A percentile compares a stretch with the other conserved stretches of the same genome.
These are phyloP conservation scores for Candida insectorum DNA, from an alignment of 805 yeast genomes.

Conservation along the genomic window DNA sequence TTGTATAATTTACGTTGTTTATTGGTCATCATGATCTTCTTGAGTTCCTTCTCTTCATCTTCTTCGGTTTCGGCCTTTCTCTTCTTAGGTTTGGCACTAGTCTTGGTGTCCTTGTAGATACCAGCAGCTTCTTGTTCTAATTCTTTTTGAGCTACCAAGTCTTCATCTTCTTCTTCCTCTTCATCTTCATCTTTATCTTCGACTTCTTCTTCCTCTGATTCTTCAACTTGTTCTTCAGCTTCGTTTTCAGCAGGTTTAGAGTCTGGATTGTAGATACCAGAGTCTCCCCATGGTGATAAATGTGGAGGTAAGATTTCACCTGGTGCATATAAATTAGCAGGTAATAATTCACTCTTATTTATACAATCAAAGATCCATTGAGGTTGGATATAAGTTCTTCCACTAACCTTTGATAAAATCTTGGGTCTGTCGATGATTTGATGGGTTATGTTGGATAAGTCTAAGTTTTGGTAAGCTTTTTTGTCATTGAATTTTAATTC, in stretches of 20 bases:
- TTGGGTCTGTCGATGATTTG: conserved; percentile 94
- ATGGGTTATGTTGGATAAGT: conserved; percentile 75
- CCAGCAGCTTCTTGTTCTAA: conserved; percentile 79
- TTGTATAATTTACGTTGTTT: conserved; percentile 92
- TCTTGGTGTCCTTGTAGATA: conserved; percentile 44
- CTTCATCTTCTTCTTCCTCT: conserved; percentile 48
- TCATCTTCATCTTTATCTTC: conserved; percentile 49
- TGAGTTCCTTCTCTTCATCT: conserved; percentile 83
- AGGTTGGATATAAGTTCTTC: conserved; percentile 93
- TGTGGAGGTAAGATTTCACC: conserved; percentile 97
- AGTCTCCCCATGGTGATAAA: conserved; percentile 98
- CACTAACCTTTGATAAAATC: conserved; percentile 70
- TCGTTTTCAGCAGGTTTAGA: conserved; percentile 53
- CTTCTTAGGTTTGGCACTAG: conserved; percentile 37
- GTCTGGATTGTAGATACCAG: conserved; percentile 84
- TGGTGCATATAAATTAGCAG: conserved; percentile 83
- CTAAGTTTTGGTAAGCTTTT: conserved; percentile 44
- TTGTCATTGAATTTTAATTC: conserved; percentile 55
- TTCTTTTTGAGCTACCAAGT: conserved; percentile 79
- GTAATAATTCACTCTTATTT: conserved; percentile 69
- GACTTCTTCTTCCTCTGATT: conserved; percentile 47
- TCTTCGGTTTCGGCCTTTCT: conserved; percentile 44
- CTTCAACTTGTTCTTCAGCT: conserved; percentile 41
- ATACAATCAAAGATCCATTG: conserved; percentile 96
- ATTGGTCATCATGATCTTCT: conserved; percentile 96